A percentile compares a stretch with the other conserved stretches of the same genome.
These are phyloP conservation scores for Stylonectria norvegica DNA, from an alignment of 2,329 filamentous ascomycete species.

Conservation along the genomic window DNA sequence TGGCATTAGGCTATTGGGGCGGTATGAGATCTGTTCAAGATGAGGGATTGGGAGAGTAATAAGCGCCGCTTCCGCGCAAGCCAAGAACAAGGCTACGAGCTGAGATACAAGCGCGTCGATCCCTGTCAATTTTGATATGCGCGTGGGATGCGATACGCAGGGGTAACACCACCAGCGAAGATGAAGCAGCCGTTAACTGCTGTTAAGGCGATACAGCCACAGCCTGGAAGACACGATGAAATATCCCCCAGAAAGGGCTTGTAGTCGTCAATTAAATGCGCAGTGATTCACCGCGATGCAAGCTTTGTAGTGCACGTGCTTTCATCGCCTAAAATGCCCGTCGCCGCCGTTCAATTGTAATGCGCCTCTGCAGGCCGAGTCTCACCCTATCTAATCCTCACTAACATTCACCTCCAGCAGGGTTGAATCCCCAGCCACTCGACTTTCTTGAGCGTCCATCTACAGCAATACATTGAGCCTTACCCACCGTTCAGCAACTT, in stretches of 20 bases:
- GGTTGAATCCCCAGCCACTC: constrained; percentile 23
- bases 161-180: neutral
- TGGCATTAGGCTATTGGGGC: too few relatives aligned
- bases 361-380: too few relatives aligned
- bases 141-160: neutral
- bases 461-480: neutral
- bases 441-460: constrained; percentile 20
- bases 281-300: too few relatives aligned
- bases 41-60: neutral
- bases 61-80: neutral
- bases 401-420: constrained; percentile 12
- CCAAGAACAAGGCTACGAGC: neutral
- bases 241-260: too few relatives aligned
- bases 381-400: constrained; percentile 25
- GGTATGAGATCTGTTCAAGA: neutral
- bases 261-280: too few relatives aligned
- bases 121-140: neutral
- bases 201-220: constrained; percentile 27
- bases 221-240: neutral
- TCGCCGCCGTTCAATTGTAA: too few relatives aligned
- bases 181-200: constrained; percentile 20
- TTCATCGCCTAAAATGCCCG: too few relatives aligned
- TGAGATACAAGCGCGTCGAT: neutral
- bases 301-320: too few relatives aligned
- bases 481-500: constrained; percentile 1